These are phyloP conservation scores for Blakeslea trispora DNA, from an alignment of 371 early-diverging fungal species.

Conservation along the genomic window DNA sequence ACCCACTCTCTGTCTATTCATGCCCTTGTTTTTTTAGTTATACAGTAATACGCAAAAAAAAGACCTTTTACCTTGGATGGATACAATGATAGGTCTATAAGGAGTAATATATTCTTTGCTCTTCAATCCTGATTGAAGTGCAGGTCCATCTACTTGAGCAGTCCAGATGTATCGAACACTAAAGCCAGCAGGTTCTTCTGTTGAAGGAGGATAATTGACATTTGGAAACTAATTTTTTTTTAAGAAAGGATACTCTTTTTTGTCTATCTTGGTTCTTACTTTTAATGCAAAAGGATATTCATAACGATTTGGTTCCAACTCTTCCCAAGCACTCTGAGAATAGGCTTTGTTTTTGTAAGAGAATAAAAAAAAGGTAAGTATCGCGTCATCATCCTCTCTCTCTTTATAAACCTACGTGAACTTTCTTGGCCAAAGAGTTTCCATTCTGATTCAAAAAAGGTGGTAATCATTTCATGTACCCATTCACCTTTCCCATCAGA, in stretches of 20 bases:
- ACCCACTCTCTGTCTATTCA: constrained; percentile 42
- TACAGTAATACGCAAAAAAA: too few species aligned
- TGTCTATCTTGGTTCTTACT: constrained; percentile 18
- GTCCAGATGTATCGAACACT: constrained; percentile 51
- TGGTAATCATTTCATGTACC: constrained; percentile 47
- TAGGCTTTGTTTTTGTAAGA: constrained; percentile 20
- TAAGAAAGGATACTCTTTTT: background rate
- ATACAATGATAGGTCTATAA: constrained; percentile 41
- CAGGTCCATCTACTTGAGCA: constrained; percentile 54
- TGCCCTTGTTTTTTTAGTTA: too few species aligned
- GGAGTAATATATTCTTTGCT: constrained; percentile 45
- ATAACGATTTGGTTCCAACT: constrained; percentile 47
- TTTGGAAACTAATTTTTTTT: constrained; percentile 36
- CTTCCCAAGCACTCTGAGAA: constrained; percentile 52
- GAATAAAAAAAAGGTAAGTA: background rate
- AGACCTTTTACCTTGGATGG: constrained; percentile 29
- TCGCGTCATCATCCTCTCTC: background rate
- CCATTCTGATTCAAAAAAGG: constrained; percentile 52
- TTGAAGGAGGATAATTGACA: constrained; percentile 44
- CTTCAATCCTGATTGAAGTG: constrained; percentile 34
- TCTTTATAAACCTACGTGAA: constrained; percentile 26
- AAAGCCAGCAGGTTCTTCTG: constrained; percentile 42
- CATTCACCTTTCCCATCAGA: constrained; percentile 41
- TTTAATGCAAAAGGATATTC: constrained; percentile 57
- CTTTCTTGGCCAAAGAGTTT: constrained; percentile 49